Conservation (phyloP, 768 basidiomycete species). For the Mycena vitilis region DNA sequence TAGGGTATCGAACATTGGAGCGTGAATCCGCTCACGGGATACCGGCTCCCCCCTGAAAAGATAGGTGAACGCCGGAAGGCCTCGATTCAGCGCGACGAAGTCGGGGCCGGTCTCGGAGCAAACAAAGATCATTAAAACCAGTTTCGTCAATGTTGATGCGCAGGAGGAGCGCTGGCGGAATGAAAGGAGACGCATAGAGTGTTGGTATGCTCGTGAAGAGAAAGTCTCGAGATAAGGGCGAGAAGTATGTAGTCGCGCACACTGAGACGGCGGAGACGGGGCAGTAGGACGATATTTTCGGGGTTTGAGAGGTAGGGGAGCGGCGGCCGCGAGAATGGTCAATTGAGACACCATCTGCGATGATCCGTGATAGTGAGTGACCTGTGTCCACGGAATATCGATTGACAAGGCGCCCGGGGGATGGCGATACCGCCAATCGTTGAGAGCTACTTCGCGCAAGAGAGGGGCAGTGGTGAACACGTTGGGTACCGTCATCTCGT, state of each 20-base stretch:
- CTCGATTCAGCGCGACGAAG: background rate
- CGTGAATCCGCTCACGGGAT: background rate
- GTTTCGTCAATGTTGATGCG: background rate
- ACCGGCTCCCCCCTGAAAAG: background rate
- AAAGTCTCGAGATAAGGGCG: background rate
- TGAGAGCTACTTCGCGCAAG: background rate
- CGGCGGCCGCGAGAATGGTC: background rate
- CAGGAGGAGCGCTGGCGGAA: background rate
- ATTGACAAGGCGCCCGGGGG: background rate
- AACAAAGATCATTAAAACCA: background rate
- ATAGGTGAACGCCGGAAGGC: background rate
- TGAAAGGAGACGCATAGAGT: background rate
- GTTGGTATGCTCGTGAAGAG: background rate
- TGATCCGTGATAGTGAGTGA: background rate
- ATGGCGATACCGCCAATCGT: background rate
- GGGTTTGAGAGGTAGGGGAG: background rate
- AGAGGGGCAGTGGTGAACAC: background rate
- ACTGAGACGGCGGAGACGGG: background rate
- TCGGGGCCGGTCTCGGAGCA: background rate
- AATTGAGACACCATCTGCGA: background rate
- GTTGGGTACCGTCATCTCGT: background rate
- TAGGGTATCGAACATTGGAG: background rate
- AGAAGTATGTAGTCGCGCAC: background rate
- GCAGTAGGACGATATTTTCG: background rate
- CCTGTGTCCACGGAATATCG: slow-evolving; percentile 4